Conservation (phyloP, 495 filamentous ascomycete genomes). For the Penicillium ucsense region DNA sequence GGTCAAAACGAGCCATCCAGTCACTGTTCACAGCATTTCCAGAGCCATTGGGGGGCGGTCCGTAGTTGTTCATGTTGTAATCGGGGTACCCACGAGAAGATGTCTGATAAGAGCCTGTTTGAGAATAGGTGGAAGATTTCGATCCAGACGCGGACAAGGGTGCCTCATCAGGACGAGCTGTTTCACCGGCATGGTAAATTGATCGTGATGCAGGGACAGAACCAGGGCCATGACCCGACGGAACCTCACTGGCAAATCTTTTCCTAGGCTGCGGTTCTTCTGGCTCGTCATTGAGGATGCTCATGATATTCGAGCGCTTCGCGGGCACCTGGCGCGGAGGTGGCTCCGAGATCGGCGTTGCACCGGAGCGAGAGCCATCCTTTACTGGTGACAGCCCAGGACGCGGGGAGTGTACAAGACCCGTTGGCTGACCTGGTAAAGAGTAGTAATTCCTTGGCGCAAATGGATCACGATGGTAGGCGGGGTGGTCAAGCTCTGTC, state of each 20-base stretch:
- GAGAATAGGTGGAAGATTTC: slow-evolving; percentile 17
- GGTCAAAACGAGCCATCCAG: slow-evolving; percentile 40
- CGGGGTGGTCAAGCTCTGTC: slow-evolving; percentile 28
- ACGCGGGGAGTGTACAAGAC: slow-evolving; percentile 22
- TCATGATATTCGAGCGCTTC: slow-evolving; percentile 52
- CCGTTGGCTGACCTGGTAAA: slow-evolving; percentile 16
- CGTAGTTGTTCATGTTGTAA: slow-evolving; percentile 19
- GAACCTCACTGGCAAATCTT: slow-evolving; percentile 32
- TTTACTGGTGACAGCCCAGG: slow-evolving; percentile 33
- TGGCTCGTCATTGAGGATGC: slow-evolving; percentile 48
- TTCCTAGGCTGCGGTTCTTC: slow-evolving; percentile 46
- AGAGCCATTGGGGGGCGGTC: slow-evolving; percentile 14
- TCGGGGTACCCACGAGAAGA: slow-evolving; percentile 27
- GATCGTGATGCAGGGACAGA: slow-evolving; percentile 4
- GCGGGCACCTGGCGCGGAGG: slow-evolving; percentile 39
- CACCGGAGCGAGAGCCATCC: slow-evolving; percentile 28
- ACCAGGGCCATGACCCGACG: slow-evolving; percentile 6
- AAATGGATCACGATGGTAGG: slow-evolving; percentile 30
- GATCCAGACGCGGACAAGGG: slow-evolving; percentile 5
- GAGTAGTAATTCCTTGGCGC: slow-evolving; percentile 24
- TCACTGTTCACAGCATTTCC: slow-evolving; percentile 28
- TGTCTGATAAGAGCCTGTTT: slow-evolving; percentile 21
- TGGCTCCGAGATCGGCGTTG: slow-evolving; percentile 27
- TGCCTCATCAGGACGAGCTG: slow-evolving; percentile 21
- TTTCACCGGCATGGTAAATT: slow-evolving; percentile 9